Evolutionary conservation across 768 basidiomycete genomes (phyloP), one percentile per base, ranked within the genome.

Genomic region (Termitomyces sp.): DNA sequence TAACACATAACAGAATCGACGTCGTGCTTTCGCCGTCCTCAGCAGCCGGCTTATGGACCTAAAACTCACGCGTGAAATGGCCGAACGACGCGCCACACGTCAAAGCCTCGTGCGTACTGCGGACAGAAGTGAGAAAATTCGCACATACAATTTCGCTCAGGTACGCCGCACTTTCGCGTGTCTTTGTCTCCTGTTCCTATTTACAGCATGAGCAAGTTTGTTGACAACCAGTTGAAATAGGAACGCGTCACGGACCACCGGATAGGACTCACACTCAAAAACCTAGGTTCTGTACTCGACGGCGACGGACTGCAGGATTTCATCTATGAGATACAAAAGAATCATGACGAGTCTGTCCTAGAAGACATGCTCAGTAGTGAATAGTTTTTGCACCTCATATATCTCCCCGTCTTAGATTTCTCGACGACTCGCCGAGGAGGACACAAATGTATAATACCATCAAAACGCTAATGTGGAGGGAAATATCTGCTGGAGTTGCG

Each of bases 81-180:
- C 83, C 6, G 81, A 84, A 57, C 83, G 86, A 6, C 85, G 94
- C 20, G 83, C 83, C 0, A 80, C 80, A 3, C 79, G 94, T 13
- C 77, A 84, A 35, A 86, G 75, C 60, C 85, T 98, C 46, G 87
- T 98, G 9, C 83, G 84, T 44, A 85, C 87, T 0, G 87, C 86
- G 2, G 94, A 95, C 67, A 77, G 97, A 22, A 92, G 92, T 63
- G 94, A 98, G 67, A 98, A 98, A 70, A 90, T 98, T 57, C 77
- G 97, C 60, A 98, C 97, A 4, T 98, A 98, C 72, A 98, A 97
- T 65, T 95, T 87, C 69, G 83, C 92, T 1, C 94, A 94, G 78
- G 92, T 82, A 50, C 10, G 74, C 42, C 18, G 1, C 12, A 18
- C 26, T 38, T 28, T 13, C 13, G 30, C 10, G 6, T 22, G 4